A percentile compares a stretch with the other conserved stretches of the same genome.
Evolutionary conservation across 768 basidiomycete genomes (phyloP).

Genomic region (Pisolithus microcarpus): DNA sequence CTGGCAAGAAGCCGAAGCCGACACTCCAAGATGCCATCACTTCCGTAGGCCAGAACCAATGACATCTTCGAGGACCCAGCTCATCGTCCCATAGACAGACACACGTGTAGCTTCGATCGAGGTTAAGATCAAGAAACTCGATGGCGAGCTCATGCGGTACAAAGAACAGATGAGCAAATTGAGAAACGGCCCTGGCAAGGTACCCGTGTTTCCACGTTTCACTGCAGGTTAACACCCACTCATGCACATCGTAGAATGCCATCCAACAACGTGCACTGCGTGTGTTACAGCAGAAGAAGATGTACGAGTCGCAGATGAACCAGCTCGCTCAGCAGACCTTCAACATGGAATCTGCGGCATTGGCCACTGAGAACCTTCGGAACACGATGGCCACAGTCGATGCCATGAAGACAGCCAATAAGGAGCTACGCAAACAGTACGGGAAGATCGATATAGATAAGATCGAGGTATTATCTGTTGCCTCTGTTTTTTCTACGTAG

Average conservation of each 20-base stretch:
- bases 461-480: conserved; percentile 69
- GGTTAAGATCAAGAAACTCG: conserved; percentile 94
- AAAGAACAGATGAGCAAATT: conserved; percentile 96
- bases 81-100: conserved; percentile 59
- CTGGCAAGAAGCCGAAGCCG: conserved; percentile 78
- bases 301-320: conserved; percentile 90
- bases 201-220: conserved; percentile 23
- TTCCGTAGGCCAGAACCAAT: conserved; percentile 46
- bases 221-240: background rate
- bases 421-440: conserved; percentile 94
- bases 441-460: conserved; percentile 97
- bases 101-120: conserved; percentile 80
- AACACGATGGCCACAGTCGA: conserved; percentile 99
- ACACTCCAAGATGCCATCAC: conserved; percentile 88
- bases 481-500: background rate
- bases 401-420: conserved; percentile 93
- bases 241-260: conserved; percentile 50
- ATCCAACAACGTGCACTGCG: conserved; percentile 92
- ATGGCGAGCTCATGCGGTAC: conserved; percentile 85
- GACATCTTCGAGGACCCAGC: background rate
- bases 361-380: conserved; percentile 95
- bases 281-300: conserved; percentile 88
- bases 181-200: conserved; percentile 92
- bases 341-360: conserved; percentile 95
- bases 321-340: conserved; percentile 93